phyloP scores from a whole-genome alignment of 495 filamentous ascomycete species.

The Tuber microsphaerosporum region DNA sequence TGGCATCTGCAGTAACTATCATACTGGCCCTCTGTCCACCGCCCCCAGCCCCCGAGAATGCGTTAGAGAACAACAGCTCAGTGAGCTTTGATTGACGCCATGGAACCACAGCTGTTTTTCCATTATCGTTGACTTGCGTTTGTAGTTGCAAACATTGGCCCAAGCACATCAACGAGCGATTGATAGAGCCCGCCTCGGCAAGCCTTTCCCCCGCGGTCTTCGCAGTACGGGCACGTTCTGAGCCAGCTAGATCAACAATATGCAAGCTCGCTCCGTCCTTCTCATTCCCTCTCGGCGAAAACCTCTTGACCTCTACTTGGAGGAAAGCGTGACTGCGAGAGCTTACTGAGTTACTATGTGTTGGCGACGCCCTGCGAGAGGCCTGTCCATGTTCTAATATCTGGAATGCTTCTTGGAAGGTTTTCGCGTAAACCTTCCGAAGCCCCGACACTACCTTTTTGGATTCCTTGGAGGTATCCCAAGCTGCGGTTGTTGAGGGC shows the following conservation, averaged over 20 bases:
- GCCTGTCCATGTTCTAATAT: conserved; percentile 84
- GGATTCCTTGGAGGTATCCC: conserved; percentile 31
- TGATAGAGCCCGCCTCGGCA: conserved; percentile 94
- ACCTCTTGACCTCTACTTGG: conserved; percentile 76
- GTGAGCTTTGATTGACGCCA: conserved; percentile 96
- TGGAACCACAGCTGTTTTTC: conserved; percentile 55
- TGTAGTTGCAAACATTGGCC: conserved; percentile 97
- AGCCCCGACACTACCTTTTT: conserved; percentile 83
- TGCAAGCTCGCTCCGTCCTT: conserved; percentile 62
- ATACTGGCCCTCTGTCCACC: conserved; percentile 58
- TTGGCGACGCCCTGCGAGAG: conserved; percentile 81
- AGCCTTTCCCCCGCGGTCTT: conserved; percentile 89
- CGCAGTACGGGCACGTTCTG: conserved; percentile 83
- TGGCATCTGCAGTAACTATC: conserved; percentile 91
- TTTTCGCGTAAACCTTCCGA: conserved; percentile 81
- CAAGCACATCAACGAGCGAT: conserved; percentile 94
- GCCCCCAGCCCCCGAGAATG: conserved; percentile 65
- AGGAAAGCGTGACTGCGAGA: conserved; percentile 95
- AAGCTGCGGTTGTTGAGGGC: conserved; percentile 32
- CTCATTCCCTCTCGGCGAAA: conserved; percentile 28
- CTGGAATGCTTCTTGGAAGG: conserved; percentile 75
- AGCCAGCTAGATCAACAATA: conserved; percentile 88
- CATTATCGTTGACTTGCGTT: conserved; percentile 44
- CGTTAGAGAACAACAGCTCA: conserved; percentile 92
- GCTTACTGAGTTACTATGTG: conserved; percentile 78